Percentiles rank a stretch among this genome's conserved stretches.
phyloP scores from a whole-genome alignment of 495 filamentous ascomycete genomes.

The Rostrohypoxylon terebratum region DNA sequence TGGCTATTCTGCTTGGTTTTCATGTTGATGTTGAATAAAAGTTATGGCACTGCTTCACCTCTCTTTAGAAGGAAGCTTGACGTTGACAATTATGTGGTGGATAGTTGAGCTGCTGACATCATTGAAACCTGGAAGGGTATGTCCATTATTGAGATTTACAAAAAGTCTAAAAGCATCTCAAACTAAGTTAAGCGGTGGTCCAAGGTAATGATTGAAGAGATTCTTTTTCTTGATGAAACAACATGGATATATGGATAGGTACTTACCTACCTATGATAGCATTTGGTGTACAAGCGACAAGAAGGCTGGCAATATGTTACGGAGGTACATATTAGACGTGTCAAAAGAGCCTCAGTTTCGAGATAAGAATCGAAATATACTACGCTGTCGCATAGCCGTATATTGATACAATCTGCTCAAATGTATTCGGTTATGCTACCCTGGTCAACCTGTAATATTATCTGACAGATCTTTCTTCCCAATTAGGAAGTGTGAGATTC shows the following conservation, averaged over 20 bases:
- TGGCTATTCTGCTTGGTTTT: not conserved
- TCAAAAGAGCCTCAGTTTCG: too few species aligned
- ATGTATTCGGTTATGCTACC: not conserved
- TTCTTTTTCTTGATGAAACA: too few species aligned
- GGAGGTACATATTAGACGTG: not conserved
- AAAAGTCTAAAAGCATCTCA: not conserved
- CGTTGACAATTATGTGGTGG: too few species aligned
- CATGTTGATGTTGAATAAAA: not conserved
- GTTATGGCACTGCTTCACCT: not conserved
- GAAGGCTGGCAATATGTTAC: not conserved
- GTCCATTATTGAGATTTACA: not conserved
- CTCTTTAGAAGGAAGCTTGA: too few species aligned
- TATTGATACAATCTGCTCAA: constrained; percentile 12
- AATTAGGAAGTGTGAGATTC: constrained; percentile 30
- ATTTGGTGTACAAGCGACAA: not conserved
- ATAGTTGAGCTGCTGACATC: not conserved
- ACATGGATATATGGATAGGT: not conserved
- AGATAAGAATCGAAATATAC: not conserved
- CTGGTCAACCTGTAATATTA: not conserved
- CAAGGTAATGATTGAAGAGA: too few species aligned
- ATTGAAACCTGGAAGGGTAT: not conserved
- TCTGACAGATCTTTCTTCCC: constrained; percentile 23
- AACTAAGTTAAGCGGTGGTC: not conserved
- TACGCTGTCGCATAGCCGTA: not conserved
- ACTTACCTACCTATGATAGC: too few species aligned